Percentiles rank a stretch among this genome's conserved stretches.
phyloP scores from a whole-genome alignment of 2,329 filamentous ascomycete genomes.

The Cercospora sojina region DNA sequence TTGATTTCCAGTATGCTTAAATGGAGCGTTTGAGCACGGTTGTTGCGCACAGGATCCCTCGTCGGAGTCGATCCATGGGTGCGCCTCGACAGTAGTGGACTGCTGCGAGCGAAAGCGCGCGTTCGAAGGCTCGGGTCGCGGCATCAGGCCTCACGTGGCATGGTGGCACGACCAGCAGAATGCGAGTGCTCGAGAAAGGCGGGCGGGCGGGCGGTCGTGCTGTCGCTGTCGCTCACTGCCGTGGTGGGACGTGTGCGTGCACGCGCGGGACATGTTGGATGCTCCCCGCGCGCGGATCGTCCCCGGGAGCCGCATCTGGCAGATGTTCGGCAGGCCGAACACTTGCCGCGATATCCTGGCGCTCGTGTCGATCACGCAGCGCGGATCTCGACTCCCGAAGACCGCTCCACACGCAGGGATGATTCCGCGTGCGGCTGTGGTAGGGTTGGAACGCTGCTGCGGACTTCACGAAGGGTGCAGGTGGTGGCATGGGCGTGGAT shows the following conservation, averaged over 20 bases:
- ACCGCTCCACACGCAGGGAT: slow-evolving; percentile 3
- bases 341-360: not conserved
- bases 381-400: slow-evolving; percentile 10
- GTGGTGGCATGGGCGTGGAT: not conserved
- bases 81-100: not conserved
- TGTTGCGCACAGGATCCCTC: not conserved
- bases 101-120: not conserved
- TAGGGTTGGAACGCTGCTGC: not conserved
- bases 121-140: not conserved
- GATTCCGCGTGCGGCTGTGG: not conserved
- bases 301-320: not conserved
- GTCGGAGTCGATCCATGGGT: not conserved
- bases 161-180: not conserved
- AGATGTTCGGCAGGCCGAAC: not conserved
- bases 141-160: not conserved
- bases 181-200: not conserved
- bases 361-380: slow-evolving; percentile 8
- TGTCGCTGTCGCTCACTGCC: not conserved
- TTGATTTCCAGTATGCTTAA: slow-evolving; percentile 3
- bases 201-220: too few species aligned
- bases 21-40: not conserved
- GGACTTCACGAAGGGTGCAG: not conserved
- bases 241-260: not conserved
- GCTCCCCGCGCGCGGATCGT: not conserved
- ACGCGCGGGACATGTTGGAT: not conserved